Conservation (phyloP, 331 rosid genomes). For the Acacia concinna region DNA sequence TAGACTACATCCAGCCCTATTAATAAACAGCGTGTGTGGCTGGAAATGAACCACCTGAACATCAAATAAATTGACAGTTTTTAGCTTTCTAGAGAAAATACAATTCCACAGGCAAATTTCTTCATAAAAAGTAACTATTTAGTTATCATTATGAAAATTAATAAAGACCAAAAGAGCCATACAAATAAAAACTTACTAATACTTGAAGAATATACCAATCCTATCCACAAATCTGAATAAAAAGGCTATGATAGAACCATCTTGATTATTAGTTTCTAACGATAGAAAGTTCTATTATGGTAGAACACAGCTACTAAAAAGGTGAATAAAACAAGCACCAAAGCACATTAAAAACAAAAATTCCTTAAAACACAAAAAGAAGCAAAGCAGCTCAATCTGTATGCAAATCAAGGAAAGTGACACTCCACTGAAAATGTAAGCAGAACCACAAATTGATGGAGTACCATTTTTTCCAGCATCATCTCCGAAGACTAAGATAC, state of each 20-base stretch:
- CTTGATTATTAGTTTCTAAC: neutral
- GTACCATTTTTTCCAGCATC: neutral
- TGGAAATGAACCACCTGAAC: slow-evolving; percentile 85
- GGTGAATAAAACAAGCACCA: neutral
- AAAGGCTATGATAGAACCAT: neutral
- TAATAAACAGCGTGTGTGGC: slow-evolving; percentile 75
- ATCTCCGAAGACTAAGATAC: neutral
- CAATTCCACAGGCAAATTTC: neutral
- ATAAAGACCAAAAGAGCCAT: neutral
- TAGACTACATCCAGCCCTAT: slow-evolving; percentile 84
- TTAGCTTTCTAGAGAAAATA: slow-evolving; percentile 12
- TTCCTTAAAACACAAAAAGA: neutral
- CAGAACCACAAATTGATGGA: neutral
- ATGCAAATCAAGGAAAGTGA: neutral
- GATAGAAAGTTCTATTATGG: neutral
- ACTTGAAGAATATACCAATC: neutral
- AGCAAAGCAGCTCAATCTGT: neutral
- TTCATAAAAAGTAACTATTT: neutral
- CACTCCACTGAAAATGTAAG: neutral
- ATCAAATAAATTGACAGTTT: slow-evolving; percentile 31
- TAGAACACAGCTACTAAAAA: neutral
- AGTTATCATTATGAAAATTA: neutral
- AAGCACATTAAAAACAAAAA: neutral
- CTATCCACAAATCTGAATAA: neutral
- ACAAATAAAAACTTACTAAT: neutral